A percentile compares a stretch with the other conserved stretches of the same genome.
Conservation (phyloP, 805 yeast species). For the Ogataea ganodermae region DNA sequence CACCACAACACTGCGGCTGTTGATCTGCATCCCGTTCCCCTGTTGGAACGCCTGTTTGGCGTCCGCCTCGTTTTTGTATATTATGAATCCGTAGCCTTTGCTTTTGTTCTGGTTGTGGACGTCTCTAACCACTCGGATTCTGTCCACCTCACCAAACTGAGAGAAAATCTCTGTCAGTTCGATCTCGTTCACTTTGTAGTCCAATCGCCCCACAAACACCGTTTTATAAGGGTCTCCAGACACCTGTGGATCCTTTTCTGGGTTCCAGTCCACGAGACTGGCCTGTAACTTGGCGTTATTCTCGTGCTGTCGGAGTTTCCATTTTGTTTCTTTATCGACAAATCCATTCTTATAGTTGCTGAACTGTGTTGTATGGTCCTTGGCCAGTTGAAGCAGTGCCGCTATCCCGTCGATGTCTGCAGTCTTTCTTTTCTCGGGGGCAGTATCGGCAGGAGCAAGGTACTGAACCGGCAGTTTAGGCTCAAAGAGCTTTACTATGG, state of each 20-base stretch:
- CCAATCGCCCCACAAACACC: conserved; percentile 73
- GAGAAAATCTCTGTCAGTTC: conserved; percentile 65
- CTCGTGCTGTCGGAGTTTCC: conserved; percentile 24
- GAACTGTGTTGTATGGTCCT: conserved; percentile 35
- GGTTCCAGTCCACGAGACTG: conserved; percentile 50
- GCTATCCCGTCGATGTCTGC: conserved; percentile 49
- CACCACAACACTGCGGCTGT: conserved; percentile 59
- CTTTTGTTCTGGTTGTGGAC: conserved; percentile 47
- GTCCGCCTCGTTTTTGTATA: conserved; percentile 60
- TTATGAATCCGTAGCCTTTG: conserved; percentile 83
- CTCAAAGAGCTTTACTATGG: conserved; percentile 52
- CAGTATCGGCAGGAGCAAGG: conserved; percentile 50
- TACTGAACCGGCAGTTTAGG: conserved; percentile 60
- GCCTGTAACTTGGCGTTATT: conserved; percentile 36
- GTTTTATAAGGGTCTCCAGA: conserved; percentile 77
- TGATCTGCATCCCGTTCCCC: conserved; percentile 53
- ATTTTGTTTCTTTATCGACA: conserved; percentile 30
- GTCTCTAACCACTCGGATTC: conserved; percentile 57
- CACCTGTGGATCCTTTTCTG: conserved; percentile 56
- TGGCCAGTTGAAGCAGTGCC: conserved; percentile 27
- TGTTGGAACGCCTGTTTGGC: conserved; percentile 63
- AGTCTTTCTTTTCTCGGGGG: conserved; percentile 50
- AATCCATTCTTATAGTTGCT: conserved; percentile 15
- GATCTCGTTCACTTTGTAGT: conserved; percentile 62
- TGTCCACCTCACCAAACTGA: conserved; percentile 71